phyloP scores from a whole-genome alignment of 345 rosid genomes.

The Geranium brycei region DNA sequence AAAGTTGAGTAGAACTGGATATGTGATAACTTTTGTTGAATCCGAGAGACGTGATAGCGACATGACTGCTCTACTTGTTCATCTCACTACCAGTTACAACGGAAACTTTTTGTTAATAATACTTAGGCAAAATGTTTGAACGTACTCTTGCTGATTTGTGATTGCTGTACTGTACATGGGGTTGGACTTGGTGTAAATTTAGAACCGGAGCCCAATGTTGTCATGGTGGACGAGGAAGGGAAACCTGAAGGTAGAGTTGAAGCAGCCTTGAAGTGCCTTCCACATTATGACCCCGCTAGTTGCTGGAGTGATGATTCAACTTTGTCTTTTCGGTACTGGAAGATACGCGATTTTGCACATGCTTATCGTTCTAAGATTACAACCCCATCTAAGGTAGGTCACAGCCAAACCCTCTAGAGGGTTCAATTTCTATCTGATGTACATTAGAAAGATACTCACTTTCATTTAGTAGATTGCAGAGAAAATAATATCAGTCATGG shows the following conservation, averaged over 20 bases:
- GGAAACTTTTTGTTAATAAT: too few species aligned
- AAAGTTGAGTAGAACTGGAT: not conserved
- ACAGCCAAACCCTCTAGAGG: not conserved
- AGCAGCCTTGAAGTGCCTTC: constrained; percentile 60
- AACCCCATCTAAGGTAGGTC: constrained; percentile 55
- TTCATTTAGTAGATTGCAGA: constrained; percentile 51
- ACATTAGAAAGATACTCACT: constrained; percentile 2
- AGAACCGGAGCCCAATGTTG: constrained; percentile 48
- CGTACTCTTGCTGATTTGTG: not conserved
- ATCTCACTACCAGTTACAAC: too few species aligned
- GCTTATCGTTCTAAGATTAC: constrained; percentile 64
- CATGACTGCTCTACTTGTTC: too few species aligned
- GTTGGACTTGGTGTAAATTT: constrained; percentile 12
- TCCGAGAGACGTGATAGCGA: too few species aligned
- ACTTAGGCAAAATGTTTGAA: not conserved
- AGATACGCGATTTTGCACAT: constrained; percentile 76
- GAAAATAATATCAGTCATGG: constrained; percentile 34
- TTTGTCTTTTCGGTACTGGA: constrained; percentile 59
- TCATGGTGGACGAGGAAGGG: constrained; percentile 39
- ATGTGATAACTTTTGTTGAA: not conserved
- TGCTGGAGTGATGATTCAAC: constrained; percentile 21
- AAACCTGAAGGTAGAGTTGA: constrained; percentile 57
- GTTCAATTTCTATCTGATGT: not conserved
- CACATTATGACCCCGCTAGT: constrained; percentile 41
- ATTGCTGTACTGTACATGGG: not conserved